Percentiles rank a stretch among this genome's conserved stretches.
These are phyloP conservation scores for Rosellinia necatrix DNA, from an alignment of 2,329 filamentous ascomycete species.

Conservation along the genomic window DNA sequence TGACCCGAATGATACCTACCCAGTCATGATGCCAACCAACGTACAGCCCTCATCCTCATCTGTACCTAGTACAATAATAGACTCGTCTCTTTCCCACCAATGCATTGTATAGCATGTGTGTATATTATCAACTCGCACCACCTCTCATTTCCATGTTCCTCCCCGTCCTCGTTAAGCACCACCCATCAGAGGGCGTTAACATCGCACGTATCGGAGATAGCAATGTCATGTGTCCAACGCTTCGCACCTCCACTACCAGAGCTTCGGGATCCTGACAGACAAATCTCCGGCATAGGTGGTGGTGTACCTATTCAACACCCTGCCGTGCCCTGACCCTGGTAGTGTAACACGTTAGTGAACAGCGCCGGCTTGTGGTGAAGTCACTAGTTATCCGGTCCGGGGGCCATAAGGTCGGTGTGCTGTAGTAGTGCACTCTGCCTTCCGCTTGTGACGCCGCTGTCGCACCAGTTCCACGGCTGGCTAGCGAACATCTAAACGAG, in stretches of 20 bases:
- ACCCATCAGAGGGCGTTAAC: background rate
- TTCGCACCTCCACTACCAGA: too few relatives aligned
- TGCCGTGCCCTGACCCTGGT: too few relatives aligned
- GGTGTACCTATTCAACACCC: background rate
- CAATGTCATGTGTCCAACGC: constrained; percentile 10
- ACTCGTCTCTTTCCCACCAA: background rate
- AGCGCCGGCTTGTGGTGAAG: background rate
- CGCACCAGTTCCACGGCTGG: background rate
- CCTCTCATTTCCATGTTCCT: constrained; percentile 8
- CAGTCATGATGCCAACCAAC: too few relatives aligned
- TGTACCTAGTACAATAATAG: too few relatives aligned
- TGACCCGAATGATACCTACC: too few relatives aligned
- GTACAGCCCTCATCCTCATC: too few relatives aligned
- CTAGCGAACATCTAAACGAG: too few relatives aligned
- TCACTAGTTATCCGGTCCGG: background rate
- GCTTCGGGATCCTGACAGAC: too few relatives aligned
- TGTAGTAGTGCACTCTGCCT: too few relatives aligned
- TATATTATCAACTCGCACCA: constrained; percentile 3
- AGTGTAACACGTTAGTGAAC: background rate
- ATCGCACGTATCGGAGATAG: constrained; percentile 10
- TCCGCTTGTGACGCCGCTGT: too few relatives aligned
- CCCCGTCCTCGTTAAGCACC: constrained; percentile 5
- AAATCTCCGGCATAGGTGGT: too few relatives aligned
- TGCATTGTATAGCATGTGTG: background rate
- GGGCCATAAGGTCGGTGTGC: background rate